These are phyloP conservation scores for Cryptococcus wingfieldii DNA, from an alignment of 1,284 basidiomycete genomes.

Conservation along the genomic window DNA sequence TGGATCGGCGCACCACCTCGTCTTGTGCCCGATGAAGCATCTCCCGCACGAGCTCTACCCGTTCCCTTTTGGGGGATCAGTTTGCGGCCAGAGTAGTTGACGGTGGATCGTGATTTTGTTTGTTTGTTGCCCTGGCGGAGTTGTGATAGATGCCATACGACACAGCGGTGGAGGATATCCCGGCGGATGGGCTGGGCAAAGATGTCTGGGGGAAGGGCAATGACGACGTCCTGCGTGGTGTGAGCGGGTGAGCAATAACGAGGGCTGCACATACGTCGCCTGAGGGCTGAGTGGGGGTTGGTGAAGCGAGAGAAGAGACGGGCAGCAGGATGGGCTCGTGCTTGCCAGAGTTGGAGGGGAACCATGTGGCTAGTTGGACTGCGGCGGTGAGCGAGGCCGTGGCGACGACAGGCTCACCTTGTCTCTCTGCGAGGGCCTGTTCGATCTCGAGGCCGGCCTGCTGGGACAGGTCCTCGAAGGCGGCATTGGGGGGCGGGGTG, in stretches of 20 bases:
- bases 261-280: slow-evolving; percentile 20
- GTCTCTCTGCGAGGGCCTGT: slow-evolving; percentile 2
- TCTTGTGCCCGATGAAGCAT: slow-evolving; percentile 80
- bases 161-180: slow-evolving; percentile 90
- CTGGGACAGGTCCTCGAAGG: slow-evolving; percentile 24
- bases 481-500: slow-evolving; percentile 22
- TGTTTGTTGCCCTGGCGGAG: slow-evolving; percentile 56
- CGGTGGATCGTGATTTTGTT: slow-evolving; percentile 87
- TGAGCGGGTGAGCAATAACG: no score
- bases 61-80: slow-evolving; percentile 88
- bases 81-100: slow-evolving; percentile 81
- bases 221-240: slow-evolving; percentile 19
- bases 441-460: slow-evolving; percentile 15
- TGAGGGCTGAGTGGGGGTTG: slow-evolving; percentile 34
- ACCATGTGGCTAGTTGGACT: slow-evolving; percentile 3
- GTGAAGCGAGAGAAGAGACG: slow-evolving; percentile 38
- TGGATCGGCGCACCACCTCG: slow-evolving; percentile 88
- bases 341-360: slow-evolving; percentile 1
- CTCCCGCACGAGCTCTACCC: slow-evolving; percentile 84
- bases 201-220: slow-evolving; percentile 51
- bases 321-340: slow-evolving; percentile 35
- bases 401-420: not conserved
- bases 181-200: slow-evolving; percentile 82
- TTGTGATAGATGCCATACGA: slow-evolving; percentile 81
- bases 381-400: not conserved